Percentiles rank a stretch among this genome's conserved stretches.
Conservation (phyloP, 2,329 filamentous ascomycete genomes). For the Botryosphaeria dothidea region DNA sequence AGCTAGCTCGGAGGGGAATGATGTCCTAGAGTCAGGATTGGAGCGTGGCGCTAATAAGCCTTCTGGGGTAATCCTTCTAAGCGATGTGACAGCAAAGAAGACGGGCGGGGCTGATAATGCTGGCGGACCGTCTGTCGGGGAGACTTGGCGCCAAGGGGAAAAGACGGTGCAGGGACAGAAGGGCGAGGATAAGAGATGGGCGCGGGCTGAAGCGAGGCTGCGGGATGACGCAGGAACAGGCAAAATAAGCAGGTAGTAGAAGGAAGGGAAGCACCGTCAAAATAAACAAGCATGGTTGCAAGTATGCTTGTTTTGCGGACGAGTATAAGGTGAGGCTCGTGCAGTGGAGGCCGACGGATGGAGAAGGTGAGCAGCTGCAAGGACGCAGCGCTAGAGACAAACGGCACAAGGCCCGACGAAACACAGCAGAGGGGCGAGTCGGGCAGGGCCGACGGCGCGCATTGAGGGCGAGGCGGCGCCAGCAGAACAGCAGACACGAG, state of each 20-base stretch:
- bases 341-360: not conserved
- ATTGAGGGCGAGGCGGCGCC: not conserved
- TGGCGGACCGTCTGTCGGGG: not conserved
- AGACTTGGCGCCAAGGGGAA: not conserved
- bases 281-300: not conserved
- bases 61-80: conserved; percentile 9
- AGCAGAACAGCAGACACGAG: not conserved
- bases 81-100: conserved; percentile 6
- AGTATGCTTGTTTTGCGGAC: not conserved
- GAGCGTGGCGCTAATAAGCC: conserved; percentile 15
- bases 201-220: conserved; percentile 3
- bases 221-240: conserved; percentile 3
- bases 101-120: conserved; percentile 9
- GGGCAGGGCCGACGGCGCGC: not conserved
- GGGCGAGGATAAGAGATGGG: not conserved
- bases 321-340: conserved; percentile 3
- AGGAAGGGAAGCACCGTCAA: not conserved
- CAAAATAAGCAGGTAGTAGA: conserved; percentile 1
- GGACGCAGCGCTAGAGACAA: too few species aligned
- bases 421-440: not conserved
- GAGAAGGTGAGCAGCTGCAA: not conserved
- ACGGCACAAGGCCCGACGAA: not conserved
- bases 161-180: not conserved
- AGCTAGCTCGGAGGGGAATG: not conserved
- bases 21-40: not conserved